Evolutionary conservation across 108 stramenopile species (phyloP).

Genomic region (Conticribra guillardii): DNA sequence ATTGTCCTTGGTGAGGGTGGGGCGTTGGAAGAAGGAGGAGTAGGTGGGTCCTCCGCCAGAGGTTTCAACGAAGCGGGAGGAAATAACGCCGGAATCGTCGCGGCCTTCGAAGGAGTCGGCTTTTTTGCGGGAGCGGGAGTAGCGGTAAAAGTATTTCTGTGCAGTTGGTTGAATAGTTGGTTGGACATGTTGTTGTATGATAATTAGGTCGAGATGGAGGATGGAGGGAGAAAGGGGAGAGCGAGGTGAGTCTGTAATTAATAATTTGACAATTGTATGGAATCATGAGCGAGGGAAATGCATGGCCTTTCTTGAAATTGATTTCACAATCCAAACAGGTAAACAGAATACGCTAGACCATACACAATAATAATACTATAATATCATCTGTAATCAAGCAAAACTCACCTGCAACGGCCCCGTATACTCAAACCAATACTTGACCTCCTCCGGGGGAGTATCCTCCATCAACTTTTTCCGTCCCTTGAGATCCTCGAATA

Average conservation of each 20-base stretch:
- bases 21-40: conserved; percentile 52
- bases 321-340: background rate
- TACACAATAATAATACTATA: too few relatives aligned
- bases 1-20: too few relatives aligned
- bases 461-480: conserved; percentile 85
- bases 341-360: too few relatives aligned
- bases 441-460: conserved; percentile 86
- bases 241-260: too few relatives aligned
- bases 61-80: conserved; percentile 71
- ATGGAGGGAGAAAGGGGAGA: too few relatives aligned
- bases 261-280: too few relatives aligned
- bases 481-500: conserved; percentile 71
- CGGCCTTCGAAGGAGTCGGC: conserved; percentile 91
- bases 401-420: conserved; percentile 85
- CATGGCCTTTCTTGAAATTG: background rate
- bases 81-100: conserved; percentile 87
- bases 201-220: conserved; percentile 20
- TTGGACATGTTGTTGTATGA: conserved; percentile 4
- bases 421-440: conserved; percentile 92
- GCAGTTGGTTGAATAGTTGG: too few relatives aligned
- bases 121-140: conserved; percentile 80
- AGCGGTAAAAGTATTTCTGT: conserved; percentile 92
- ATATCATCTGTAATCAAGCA: too few relatives aligned
- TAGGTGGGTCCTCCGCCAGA: conserved; percentile 60
- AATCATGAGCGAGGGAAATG: too few relatives aligned